phyloP scores from a whole-genome alignment of 345 rosid species.

The Sonneratia alba region DNA sequence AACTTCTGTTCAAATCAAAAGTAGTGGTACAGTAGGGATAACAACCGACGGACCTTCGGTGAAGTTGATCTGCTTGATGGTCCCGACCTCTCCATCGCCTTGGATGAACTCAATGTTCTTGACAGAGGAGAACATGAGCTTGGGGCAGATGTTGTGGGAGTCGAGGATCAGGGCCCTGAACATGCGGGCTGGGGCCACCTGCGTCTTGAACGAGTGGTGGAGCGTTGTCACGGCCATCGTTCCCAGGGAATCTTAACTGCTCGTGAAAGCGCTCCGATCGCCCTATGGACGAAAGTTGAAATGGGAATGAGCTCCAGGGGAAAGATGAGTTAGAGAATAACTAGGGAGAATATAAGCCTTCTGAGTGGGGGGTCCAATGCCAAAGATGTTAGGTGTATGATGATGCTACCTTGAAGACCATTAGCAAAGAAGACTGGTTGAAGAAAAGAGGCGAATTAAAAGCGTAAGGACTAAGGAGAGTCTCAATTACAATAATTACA shows the following conservation, averaged over 20 bases:
- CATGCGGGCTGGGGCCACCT: constrained; percentile 28
- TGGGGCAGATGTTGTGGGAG: constrained; percentile 29
- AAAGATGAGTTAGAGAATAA: background rate
- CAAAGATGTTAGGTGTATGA: too few species aligned
- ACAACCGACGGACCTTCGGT: constrained; percentile 18
- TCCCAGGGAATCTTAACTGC: background rate
- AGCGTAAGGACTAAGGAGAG: too few species aligned
- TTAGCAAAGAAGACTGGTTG: too few species aligned
- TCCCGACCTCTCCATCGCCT: constrained; percentile 33
- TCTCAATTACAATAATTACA: too few species aligned
- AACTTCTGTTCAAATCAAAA: background rate
- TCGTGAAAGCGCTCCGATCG: background rate
- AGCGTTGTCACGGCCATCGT: constrained; percentile 18
- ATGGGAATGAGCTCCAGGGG: background rate
- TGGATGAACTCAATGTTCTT: constrained; percentile 22
- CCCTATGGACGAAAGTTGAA: background rate
- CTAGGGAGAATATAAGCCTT: too few species aligned
- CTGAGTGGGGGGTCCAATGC: too few species aligned
- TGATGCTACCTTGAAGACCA: too few species aligned
- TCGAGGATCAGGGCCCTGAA: constrained; percentile 37
- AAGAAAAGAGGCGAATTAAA: too few species aligned
- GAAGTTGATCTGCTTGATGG: constrained; percentile 34
- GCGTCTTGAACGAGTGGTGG: constrained; percentile 19
- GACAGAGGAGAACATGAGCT: constrained; percentile 35
- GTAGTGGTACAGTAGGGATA: too few species aligned